Evolutionary conservation across 768 basidiomycete species (phyloP).

Genomic region (Exidia glandulosa): DNA sequence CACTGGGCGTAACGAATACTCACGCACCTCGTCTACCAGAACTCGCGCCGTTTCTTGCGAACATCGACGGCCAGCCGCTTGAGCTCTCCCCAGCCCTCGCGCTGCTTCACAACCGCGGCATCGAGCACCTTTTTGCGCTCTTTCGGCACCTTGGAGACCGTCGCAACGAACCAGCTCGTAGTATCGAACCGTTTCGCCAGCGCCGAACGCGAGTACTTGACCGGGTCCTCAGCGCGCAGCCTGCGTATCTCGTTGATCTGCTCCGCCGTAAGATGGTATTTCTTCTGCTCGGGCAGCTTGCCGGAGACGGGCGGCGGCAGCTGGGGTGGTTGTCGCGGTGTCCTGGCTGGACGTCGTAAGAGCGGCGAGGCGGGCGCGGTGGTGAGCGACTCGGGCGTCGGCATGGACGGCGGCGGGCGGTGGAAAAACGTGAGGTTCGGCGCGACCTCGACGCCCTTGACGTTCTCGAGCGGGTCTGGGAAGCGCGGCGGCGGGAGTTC

Average conservation of each 20-base stretch:
- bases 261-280: constrained; percentile 36
- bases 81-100: constrained; percentile 61
- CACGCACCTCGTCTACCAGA: constrained; percentile 53
- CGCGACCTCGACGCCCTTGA: constrained; percentile 17
- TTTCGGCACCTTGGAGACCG: constrained; percentile 51
- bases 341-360: constrained; percentile 28
- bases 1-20: too few species aligned
- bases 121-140: constrained; percentile 36
- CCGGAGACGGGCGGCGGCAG: constrained; percentile 15
- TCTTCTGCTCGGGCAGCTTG: constrained; percentile 14
- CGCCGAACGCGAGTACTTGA: constrained; percentile 45
- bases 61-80: constrained; percentile 53
- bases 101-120: constrained; percentile 31
- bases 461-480: constrained; percentile 19
- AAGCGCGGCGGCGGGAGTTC: constrained; percentile 17
- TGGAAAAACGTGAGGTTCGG: constrained; percentile 60
- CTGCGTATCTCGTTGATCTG: constrained; percentile 44
- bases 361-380: constrained; percentile 63
- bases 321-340: neutral
- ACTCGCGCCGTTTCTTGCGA: constrained; percentile 50
- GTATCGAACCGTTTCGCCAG: constrained; percentile 73
- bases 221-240: constrained; percentile 48
- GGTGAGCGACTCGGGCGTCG: constrained; percentile 60
- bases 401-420: constrained; percentile 71
- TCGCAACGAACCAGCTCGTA: constrained; percentile 54